Conservation (phyloP, 345 rosid genomes). For the Turnera subulata region DNA sequence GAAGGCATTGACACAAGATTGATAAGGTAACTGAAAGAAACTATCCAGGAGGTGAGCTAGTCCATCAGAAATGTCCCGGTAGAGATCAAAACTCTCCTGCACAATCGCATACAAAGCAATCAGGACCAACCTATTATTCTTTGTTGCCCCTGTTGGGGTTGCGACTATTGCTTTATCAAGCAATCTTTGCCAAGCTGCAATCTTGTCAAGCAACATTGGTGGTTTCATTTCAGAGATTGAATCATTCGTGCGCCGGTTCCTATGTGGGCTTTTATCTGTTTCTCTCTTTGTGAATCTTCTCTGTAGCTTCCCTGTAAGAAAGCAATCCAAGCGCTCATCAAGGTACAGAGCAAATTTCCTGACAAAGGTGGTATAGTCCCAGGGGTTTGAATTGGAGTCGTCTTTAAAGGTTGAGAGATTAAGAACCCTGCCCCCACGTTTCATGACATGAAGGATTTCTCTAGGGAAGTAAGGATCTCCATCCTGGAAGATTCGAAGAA, state of each 20-base stretch:
- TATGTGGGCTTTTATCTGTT: neutral
- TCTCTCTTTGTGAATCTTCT: constrained; percentile 31
- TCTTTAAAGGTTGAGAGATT: constrained; percentile 68
- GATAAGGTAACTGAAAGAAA: constrained; percentile 66
- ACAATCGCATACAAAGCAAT: constrained; percentile 47
- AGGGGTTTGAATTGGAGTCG: constrained; percentile 61
- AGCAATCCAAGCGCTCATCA: constrained; percentile 68
- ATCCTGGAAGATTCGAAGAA: constrained; percentile 68
- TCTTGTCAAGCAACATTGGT: constrained; percentile 47
- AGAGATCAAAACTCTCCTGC: constrained; percentile 75
- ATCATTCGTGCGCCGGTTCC: constrained; percentile 18
- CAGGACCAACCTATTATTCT: constrained; percentile 44
- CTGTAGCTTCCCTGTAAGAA: constrained; percentile 62
- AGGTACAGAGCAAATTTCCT: constrained; percentile 63
- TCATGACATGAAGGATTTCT: constrained; percentile 70
- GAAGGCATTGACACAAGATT: constrained; percentile 54
- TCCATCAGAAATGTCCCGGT: constrained; percentile 67
- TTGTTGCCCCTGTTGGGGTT: constrained; percentile 60
- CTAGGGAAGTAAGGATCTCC: constrained; percentile 74
- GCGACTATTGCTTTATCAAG: constrained; percentile 67
- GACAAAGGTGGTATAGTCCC: constrained; percentile 69
- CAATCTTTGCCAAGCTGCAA: constrained; percentile 62
- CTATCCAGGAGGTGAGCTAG: constrained; percentile 54
- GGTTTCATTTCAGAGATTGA: constrained; percentile 65
- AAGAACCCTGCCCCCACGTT: constrained; percentile 66